These are phyloP conservation scores for Westerdykella sp. DNA, from an alignment of 2,329 filamentous ascomycete species.

Conservation along the genomic window DNA sequence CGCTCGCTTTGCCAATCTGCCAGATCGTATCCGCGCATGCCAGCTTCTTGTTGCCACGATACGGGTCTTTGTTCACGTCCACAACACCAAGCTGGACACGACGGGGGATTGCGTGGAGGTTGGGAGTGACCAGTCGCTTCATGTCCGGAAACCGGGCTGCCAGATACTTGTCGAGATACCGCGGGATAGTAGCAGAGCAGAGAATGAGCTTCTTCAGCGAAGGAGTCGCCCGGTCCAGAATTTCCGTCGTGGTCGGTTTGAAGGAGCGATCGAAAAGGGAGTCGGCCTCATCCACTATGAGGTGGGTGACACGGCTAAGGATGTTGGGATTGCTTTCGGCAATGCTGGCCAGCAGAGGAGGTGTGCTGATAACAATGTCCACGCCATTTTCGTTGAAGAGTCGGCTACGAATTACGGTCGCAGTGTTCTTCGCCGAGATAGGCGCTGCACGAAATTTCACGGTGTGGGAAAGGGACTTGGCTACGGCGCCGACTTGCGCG, in stretches of 20 bases:
- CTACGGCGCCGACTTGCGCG: conserved; percentile 71
- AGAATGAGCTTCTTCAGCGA: conserved; percentile 81
- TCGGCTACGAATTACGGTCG: conserved; percentile 74
- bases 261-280: conserved; percentile 93
- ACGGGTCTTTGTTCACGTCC: conserved; percentile 86
- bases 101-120: conserved; percentile 90
- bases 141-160: conserved; percentile 75
- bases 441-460: conserved; percentile 81
- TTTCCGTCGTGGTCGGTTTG: conserved; percentile 69
- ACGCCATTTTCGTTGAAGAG: conserved; percentile 76
- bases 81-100: conserved; percentile 91
- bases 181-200: conserved; percentile 93
- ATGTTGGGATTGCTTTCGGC: conserved; percentile 86
- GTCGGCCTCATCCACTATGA: conserved; percentile 93
- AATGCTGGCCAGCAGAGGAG: conserved; percentile 82
- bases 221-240: conserved; percentile 74
- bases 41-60: conserved; percentile 84
- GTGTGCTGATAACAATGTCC: conserved; percentile 81
- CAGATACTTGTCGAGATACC: conserved; percentile 80
- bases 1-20: conserved; percentile 74
- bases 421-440: conserved; percentile 70
- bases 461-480: conserved; percentile 76
- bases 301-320: conserved; percentile 80
- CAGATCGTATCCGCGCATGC: conserved; percentile 95
- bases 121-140: conserved; percentile 82